These are phyloP conservation scores for Coemansia asiatica DNA, from an alignment of 192 early-diverging fungal genomes.

Conservation along the genomic window DNA sequence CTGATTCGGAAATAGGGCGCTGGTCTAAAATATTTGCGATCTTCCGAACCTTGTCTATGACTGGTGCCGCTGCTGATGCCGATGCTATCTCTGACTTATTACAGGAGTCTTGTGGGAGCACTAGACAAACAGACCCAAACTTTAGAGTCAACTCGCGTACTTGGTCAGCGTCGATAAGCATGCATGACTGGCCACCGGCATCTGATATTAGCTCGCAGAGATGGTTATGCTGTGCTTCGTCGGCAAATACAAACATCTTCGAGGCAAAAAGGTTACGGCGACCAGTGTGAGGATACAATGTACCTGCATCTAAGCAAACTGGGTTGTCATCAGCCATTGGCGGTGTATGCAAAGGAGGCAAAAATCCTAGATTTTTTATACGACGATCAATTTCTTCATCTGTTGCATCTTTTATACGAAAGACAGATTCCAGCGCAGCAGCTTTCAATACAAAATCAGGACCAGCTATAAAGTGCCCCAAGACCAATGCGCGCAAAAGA, in stretches of 20 bases:
- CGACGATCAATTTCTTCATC: constrained; percentile 9
- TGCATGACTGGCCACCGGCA: constrained; percentile 11
- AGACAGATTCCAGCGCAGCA: constrained; percentile 2
- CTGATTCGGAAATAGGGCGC: constrained; percentile 40
- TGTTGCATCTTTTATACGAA: constrained; percentile 11
- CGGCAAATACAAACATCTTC: constrained; percentile 29
- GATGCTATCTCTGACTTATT: not conserved
- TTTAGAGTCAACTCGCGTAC: not conserved
- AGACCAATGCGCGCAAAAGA: constrained; percentile 27
- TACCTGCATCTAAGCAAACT: constrained; percentile 19
- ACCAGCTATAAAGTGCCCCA: constrained; percentile 12
- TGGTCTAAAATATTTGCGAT: constrained; percentile 10
- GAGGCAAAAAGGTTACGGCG: constrained; percentile 23
- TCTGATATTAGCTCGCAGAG: constrained; percentile 14
- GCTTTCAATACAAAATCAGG: constrained; percentile 19
- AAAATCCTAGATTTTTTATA: constrained; percentile 16
- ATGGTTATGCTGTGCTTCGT: constrained; percentile 19
- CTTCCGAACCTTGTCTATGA: not conserved
- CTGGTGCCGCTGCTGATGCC: too few species aligned
- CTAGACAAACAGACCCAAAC: not conserved
- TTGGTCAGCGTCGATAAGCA: not conserved
- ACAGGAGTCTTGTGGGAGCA: not conserved
- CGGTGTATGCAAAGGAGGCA: constrained; percentile 17
- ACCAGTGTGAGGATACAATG: constrained; percentile 14
- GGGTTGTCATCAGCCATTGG: constrained; percentile 17